These are phyloP conservation scores for Monosporascus sp. DNA, from an alignment of 2,329 filamentous ascomycete species.

Conservation along the genomic window DNA sequence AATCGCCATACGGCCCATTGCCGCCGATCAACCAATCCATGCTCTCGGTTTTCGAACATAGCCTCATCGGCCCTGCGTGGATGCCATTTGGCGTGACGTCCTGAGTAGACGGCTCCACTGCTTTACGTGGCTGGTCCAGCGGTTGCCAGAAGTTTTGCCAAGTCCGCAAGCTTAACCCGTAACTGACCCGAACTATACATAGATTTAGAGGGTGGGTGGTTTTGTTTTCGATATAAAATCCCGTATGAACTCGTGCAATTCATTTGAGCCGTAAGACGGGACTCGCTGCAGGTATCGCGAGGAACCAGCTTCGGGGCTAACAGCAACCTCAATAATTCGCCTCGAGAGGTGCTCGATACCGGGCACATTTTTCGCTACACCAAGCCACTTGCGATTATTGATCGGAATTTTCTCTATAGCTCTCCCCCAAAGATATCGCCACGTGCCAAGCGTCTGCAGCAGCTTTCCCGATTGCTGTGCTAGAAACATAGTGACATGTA, in stretches of 20 bases:
- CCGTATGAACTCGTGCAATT: conserved; percentile 3
- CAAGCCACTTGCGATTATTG: conserved; percentile 2
- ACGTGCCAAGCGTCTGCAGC: not conserved
- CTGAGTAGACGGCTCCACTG: no score
- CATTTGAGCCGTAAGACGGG: not conserved
- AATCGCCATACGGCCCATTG: no score
- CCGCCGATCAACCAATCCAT: no score
- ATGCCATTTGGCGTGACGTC: no score
- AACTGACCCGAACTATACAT: no score
- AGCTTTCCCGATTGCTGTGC: not conserved
- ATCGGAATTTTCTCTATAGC: not conserved
- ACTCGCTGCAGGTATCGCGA: conserved; percentile 4
- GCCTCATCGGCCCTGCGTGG: no score
- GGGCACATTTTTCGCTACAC: conserved; percentile 3
- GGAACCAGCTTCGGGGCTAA: not conserved
- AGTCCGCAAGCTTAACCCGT: no score
- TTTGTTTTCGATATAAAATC: conserved; percentile 1
- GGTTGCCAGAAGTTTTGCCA: no score
- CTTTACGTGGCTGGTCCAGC: no score
- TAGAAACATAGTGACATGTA: not conserved
- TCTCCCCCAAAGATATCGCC: not conserved
- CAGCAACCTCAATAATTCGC: conserved; percentile 4
- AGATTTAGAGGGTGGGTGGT: not conserved
- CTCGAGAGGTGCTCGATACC: conserved; percentile 4
- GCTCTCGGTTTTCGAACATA: no score